phyloP scores from a whole-genome alignment of 176 grass and related monocot genomes.

The Cenchrus purpureus region DNA sequence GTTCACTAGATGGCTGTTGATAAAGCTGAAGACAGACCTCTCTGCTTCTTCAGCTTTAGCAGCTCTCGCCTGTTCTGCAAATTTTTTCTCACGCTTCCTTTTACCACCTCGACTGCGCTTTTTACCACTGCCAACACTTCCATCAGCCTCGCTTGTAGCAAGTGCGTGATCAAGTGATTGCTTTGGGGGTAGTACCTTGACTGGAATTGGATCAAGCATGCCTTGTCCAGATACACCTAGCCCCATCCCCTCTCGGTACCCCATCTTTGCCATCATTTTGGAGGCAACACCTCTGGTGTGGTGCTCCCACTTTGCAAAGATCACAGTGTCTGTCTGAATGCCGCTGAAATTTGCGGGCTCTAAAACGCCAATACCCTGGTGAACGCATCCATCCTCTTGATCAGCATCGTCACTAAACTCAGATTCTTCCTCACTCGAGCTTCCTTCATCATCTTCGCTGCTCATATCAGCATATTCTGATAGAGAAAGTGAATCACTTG shows the following conservation, averaged over 20 bases:
- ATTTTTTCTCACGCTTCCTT: conserved; percentile 78
- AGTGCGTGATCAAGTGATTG: conserved; percentile 87
- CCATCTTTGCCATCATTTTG: conserved; percentile 99
- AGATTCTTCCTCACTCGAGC: conserved; percentile 49
- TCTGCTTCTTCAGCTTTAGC: conserved; percentile 71
- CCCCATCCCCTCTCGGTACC: conserved; percentile 91
- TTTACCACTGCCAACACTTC: conserved; percentile 43
- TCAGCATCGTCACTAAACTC: conserved; percentile 59
- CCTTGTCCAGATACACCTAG: conserved; percentile 89
- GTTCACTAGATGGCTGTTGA: conserved; percentile 71
- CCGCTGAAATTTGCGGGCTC: conserved; percentile 66
- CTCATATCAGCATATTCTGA: conserved; percentile 74
- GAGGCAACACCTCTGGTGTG: conserved; percentile 92
- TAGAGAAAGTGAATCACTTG: conserved; percentile 65
- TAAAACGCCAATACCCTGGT: conserved; percentile 78
- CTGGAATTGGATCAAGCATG: conserved; percentile 78
- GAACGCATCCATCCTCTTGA: conserved; percentile 48
- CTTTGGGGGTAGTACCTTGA: conserved; percentile 82
- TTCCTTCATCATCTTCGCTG: conserved; percentile 53
- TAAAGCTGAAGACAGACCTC: conserved; percentile 79
- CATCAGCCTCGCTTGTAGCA: conserved; percentile 38
- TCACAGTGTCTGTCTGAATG: conserved; percentile 75
- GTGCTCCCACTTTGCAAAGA: conserved; percentile 95
- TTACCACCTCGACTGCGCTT: conserved; percentile 76
- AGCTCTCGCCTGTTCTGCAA: conserved; percentile 63